Percentiles rank a stretch among this genome's conserved stretches.
phyloP scores from a whole-genome alignment of 768 basidiomycete species.

The Suillus paluster region DNA sequence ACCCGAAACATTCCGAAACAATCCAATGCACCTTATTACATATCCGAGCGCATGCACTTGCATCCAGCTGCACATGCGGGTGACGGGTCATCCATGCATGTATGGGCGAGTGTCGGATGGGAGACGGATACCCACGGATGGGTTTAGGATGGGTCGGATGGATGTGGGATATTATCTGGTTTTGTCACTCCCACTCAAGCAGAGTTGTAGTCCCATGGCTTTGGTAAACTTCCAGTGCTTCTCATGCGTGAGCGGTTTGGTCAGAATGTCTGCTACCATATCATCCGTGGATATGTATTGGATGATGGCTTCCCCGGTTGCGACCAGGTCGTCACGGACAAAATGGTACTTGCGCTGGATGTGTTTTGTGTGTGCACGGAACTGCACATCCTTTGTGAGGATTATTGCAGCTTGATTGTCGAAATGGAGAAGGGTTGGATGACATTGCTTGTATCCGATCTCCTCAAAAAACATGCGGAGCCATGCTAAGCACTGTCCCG shows the following conservation, averaged over 20 bases:
- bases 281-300: conserved; percentile 21
- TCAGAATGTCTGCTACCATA: conserved; percentile 26
- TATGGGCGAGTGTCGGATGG: no score
- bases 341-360: conserved; percentile 32
- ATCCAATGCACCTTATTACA: no score
- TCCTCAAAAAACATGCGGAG: conserved; percentile 17
- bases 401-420: conserved; percentile 29
- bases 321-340: conserved; percentile 15
- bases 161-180: no score
- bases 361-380: conserved; percentile 31
- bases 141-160: no score
- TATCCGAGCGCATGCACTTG: no score
- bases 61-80: no score
- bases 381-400: conserved; percentile 8
- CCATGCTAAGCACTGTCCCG: conserved; percentile 19
- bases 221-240: conserved; percentile 20
- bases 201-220: conserved; percentile 19
- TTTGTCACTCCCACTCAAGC: not conserved
- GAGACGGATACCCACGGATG: no score
- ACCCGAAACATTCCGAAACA: no score
- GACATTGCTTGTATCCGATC: not conserved
- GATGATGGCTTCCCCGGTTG: conserved; percentile 17
- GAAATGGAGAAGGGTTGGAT: conserved; percentile 13
- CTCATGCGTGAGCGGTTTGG: conserved; percentile 15
- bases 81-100: no score